Conservation (phyloP, 2,329 filamentous ascomycete genomes). For the Periconia sp. region DNA sequence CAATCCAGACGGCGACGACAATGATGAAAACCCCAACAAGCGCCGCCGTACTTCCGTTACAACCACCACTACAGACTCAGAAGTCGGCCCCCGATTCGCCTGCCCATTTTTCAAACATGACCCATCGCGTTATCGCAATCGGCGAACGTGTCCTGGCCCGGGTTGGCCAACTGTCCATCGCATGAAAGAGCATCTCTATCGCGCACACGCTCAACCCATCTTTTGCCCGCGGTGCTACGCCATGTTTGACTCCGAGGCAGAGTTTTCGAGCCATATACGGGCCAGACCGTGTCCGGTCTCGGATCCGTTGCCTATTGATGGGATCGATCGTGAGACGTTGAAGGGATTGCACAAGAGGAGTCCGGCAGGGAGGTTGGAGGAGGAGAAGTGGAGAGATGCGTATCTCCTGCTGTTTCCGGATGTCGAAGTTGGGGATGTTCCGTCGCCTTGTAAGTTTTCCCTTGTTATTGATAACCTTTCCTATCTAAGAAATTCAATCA, state of each 20-base stretch:
- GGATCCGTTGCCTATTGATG: conserved; percentile 33
- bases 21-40: conserved; percentile 28
- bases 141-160: conserved; percentile 41
- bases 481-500: not conserved
- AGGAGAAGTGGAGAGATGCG: conserved; percentile 44
- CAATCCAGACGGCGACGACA: conserved; percentile 18
- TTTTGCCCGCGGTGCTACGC: conserved; percentile 44
- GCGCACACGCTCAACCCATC: conserved; percentile 41
- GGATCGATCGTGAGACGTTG: conserved; percentile 42
- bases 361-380: conserved; percentile 31
- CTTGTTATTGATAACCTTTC: not conserved
- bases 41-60: conserved; percentile 26
- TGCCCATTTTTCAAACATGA: conserved; percentile 49
- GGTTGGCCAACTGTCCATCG: conserved; percentile 45
- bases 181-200: conserved; percentile 48
- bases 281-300: conserved; percentile 25
- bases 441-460: conserved; percentile 37
- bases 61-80: conserved; percentile 27
- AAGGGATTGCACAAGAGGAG: conserved; percentile 39
- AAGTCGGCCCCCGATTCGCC: conserved; percentile 32
- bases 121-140: conserved; percentile 37
- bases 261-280: conserved; percentile 37
- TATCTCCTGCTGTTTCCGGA: conserved; percentile 44
- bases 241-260: conserved; percentile 36
- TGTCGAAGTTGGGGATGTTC: conserved; percentile 27